Evolutionary conservation across 371 early-diverging fungal species (phyloP).

Genomic region (Mortierella sp.): DNA sequence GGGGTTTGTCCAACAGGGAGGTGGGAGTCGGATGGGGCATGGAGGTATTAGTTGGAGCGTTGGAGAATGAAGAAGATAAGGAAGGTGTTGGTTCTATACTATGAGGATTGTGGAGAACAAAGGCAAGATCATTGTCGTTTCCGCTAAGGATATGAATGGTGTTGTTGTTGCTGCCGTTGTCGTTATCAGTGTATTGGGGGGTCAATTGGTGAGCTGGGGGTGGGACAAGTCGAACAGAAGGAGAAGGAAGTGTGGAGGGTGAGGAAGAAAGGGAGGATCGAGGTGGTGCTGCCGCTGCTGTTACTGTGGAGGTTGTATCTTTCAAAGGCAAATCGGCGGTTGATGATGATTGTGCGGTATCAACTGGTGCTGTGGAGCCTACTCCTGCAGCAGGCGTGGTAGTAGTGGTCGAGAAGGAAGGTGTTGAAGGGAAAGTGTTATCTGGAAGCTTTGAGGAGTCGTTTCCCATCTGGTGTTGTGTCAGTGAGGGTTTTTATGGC

Average conservation of each 20-base stretch:
- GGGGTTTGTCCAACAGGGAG: constrained; percentile 27
- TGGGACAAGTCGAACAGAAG: neutral
- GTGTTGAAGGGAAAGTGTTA: constrained; percentile 14
- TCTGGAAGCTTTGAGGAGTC: constrained; percentile 40
- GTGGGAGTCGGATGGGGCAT: neutral
- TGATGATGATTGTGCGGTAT: constrained; percentile 14
- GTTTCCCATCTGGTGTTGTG: constrained; percentile 44
- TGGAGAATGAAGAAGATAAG: neutral
- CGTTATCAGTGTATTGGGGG: neutral
- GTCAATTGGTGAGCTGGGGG: neutral
- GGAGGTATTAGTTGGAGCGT: constrained; percentile 11
- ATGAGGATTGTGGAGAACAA: neutral
- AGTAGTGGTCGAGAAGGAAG: neutral
- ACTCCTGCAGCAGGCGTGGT: neutral
- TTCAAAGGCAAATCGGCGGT: constrained; percentile 9
- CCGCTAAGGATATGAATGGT: neutral
- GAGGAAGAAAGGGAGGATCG: neutral
- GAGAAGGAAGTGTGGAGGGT: neutral
- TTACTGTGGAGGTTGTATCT: constrained; percentile 18
- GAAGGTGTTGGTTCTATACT: constrained; percentile 7
- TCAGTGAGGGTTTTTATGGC: neutral
- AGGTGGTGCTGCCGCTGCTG: constrained; percentile 18
- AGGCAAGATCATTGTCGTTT: constrained; percentile 12
- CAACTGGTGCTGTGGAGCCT: neutral
- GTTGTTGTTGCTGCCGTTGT: constrained; percentile 7